Percentiles rank a stretch among this genome's conserved stretches.
Conservation (phyloP, 768 basidiomycete genomes). For the Favolaschia claudopus region DNA sequence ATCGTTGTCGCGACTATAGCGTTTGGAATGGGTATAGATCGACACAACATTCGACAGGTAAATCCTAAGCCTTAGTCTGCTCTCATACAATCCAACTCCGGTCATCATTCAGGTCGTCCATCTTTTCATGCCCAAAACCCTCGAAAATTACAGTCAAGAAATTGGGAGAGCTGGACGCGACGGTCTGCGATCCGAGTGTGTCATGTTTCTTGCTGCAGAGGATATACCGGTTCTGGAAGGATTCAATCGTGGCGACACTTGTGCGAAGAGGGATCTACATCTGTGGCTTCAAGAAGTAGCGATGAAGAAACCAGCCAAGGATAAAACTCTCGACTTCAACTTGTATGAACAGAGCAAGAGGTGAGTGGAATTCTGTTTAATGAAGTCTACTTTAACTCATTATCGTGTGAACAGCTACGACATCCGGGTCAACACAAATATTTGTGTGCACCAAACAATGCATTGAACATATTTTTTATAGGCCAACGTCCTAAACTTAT, state of each 20-base stretch:
- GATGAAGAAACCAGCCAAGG: constrained; percentile 40
- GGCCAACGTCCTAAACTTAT: constrained; percentile 51
- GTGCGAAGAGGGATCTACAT: constrained; percentile 44
- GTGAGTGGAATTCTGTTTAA: constrained; percentile 33
- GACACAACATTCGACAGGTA: constrained; percentile 47
- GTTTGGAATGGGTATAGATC: constrained; percentile 57
- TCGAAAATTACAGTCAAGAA: constrained; percentile 56
- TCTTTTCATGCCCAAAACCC: constrained; percentile 51
- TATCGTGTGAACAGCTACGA: constrained; percentile 43
- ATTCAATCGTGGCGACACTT: constrained; percentile 57
- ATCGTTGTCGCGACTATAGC: constrained; percentile 55
- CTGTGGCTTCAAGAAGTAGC: constrained; percentile 51
- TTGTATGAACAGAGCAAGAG: constrained; percentile 47
- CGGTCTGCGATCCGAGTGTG: constrained; percentile 49
- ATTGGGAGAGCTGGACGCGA: constrained; percentile 54
- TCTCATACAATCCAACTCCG: background rate
- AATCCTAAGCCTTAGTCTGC: background rate
- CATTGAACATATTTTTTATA: constrained; percentile 19
- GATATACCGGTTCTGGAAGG: constrained; percentile 58
- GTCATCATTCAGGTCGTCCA: constrained; percentile 42
- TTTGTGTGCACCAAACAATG: background rate
- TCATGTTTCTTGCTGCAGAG: constrained; percentile 49
- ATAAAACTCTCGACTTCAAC: constrained; percentile 50
- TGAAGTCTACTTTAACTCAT: background rate
- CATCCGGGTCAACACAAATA: constrained; percentile 32